Evolutionary conservation across 208 protist species (phyloP).

Genomic region (Trypanosomatidae sp.): DNA sequence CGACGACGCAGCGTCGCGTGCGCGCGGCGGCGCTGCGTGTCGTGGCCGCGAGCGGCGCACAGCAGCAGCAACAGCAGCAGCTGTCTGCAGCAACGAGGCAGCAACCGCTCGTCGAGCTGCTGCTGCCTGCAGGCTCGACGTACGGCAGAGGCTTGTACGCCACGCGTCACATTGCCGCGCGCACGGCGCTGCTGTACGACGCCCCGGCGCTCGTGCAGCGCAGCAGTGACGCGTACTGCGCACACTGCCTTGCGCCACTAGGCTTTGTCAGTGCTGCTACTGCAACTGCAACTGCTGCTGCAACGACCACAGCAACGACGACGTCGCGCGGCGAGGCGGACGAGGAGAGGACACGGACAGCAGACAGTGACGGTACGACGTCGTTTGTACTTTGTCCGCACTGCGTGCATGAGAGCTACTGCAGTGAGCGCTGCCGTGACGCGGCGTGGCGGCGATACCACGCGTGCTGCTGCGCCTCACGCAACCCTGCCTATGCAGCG

Average conservation of each 20-base stretch:
- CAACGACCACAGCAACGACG: not conserved
- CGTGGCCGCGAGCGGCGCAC: not conserved
- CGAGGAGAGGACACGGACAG: too few relatives aligned
- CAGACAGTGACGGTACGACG: too few relatives aligned
- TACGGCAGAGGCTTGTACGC: conserved; percentile 71
- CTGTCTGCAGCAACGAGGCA: not conserved
- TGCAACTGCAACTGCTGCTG: not conserved
- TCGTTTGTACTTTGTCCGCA: conserved; percentile 32
- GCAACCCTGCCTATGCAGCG: conserved; percentile 30
- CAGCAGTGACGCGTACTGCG: conserved; percentile 26
- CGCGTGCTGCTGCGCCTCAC: conserved; percentile 46
- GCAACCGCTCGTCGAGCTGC: conserved; percentile 26
- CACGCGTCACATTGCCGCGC: conserved; percentile 14
- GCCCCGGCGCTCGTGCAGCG: conserved; percentile 43
- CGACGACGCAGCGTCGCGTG: not conserved
- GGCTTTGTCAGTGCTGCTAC: not conserved
- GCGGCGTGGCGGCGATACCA: conserved; percentile 65
- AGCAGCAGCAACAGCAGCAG: not conserved
- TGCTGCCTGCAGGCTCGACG: conserved; percentile 28
- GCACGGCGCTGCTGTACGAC: conserved; percentile 38
- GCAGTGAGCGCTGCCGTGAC: conserved; percentile 42
- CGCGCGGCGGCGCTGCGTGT: conserved; percentile 4
- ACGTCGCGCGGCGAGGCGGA: not conserved
- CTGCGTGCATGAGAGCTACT: conserved; percentile 60
- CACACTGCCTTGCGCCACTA: conserved; percentile 53